Conservation (phyloP, 225 moss, liverwort and hornwort species). For the Neckera pumila region DNA sequence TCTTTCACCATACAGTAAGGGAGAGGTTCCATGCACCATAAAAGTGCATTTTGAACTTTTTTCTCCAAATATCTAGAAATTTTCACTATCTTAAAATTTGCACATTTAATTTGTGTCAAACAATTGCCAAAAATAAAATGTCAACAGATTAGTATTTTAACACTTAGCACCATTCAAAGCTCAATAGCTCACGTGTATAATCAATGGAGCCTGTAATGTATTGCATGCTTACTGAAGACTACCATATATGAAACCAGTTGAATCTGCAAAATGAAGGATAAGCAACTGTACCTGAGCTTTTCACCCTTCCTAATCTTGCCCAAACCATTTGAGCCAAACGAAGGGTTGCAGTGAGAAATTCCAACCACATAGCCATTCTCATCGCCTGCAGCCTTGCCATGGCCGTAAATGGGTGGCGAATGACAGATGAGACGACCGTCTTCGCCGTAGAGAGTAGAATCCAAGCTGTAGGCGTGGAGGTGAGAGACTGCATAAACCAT, state of each 20-base stretch:
- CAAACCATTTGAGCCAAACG: neutral
- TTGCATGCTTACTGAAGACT: neutral
- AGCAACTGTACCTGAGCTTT: neutral
- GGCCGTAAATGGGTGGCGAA: slow-evolving; percentile 33
- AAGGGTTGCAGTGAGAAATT: slow-evolving; percentile 22
- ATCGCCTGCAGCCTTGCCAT: slow-evolving; percentile 24
- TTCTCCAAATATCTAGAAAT: neutral
- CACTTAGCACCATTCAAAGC: neutral
- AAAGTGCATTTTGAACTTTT: neutral
- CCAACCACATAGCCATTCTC: slow-evolving; percentile 38
- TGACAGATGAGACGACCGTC: slow-evolving; percentile 38
- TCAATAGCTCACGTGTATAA: neutral
- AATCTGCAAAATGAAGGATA: neutral
- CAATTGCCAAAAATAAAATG: neutral
- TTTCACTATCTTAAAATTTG: neutral
- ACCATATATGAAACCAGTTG: neutral
- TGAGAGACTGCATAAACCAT: slow-evolving; percentile 23
- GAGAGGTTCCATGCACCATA: neutral
- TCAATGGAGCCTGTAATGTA: neutral
- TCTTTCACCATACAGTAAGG: neutral
- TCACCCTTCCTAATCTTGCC: neutral
- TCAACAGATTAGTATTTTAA: neutral
- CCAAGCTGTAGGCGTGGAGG: slow-evolving; percentile 30
- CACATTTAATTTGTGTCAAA: too few species aligned
- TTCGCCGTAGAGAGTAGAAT: slow-evolving; percentile 23